Evolutionary conservation across 305 asterid genomes (phyloP), one percentile per base, ranked within the genome.

Genomic region (Solanum aculeatissimum): DNA sequence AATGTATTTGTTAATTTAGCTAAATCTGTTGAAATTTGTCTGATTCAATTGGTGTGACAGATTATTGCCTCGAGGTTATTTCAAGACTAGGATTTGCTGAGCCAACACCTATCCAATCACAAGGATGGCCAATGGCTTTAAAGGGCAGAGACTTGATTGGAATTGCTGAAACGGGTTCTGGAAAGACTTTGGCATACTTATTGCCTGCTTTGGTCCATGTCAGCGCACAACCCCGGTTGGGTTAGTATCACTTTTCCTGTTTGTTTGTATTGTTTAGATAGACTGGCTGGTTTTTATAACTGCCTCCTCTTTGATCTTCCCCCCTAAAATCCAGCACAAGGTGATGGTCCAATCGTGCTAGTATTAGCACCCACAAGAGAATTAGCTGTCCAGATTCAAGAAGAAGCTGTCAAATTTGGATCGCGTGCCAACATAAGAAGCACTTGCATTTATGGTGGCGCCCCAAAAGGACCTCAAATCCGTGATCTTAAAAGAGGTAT

Each of bases 51-150:
- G 84, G 63, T 71, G 74, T 88, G 85, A 68, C 89, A 93, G 99
- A 84, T 84, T 91, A 93, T 89, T 93, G 94, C 91, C 98, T 96
- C 55, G 97, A 93, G 89, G 94, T 92, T 85, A 92, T 96, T 89
- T 84, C 92, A 83, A 85, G 93, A 71, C 88, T 91, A 88, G 98
- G 98, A 65, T 96, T 93, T 86, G 88, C 85, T 81, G 98, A 95
- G 89, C 99, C 99, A 12, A 95, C 99, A 29, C 92, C 99, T 47
- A 95, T 95, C 79, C 99, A 94, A 82, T 88, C 99, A 45, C 99
- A 94, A 88, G 99, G 99, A 85, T 95, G 98, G 99, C 99, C 98
- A 4, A 95, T 95, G 98, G 98, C 98, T 81, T 91, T 95, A 88
- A 94, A 89, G 89, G 99, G 99, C 29, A 93, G 99, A 82, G 98